phyloP scores from a whole-genome alignment of 192 early-diverging fungal species.

The Thoreauomyces humboldtii region DNA sequence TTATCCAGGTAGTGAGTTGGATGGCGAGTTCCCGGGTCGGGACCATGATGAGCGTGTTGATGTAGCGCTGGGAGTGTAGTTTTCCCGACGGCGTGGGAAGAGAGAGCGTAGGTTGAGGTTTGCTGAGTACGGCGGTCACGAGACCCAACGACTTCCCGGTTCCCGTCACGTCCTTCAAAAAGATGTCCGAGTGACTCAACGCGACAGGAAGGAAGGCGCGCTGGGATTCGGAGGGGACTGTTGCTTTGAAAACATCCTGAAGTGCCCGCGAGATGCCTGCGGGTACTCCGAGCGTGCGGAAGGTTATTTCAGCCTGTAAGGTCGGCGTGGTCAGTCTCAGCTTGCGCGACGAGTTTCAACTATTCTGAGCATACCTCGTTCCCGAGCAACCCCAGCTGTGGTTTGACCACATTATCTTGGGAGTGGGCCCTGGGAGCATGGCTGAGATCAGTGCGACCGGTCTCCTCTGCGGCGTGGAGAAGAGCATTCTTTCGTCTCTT shows the following conservation, averaged over 20 bases:
- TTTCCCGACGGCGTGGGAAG: not conserved
- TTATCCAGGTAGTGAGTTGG: slow-evolving; percentile 31
- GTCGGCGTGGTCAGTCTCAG: too few species aligned
- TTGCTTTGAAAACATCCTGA: slow-evolving; percentile 9
- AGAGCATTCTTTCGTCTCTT: too few species aligned
- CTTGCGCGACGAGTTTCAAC: too few species aligned
- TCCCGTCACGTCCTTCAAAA: slow-evolving; percentile 46
- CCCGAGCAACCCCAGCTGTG: too few species aligned
- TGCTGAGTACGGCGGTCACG: slow-evolving; percentile 35
- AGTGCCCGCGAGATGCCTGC: not conserved
- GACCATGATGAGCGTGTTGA: slow-evolving; percentile 35
- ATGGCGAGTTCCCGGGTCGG: slow-evolving; percentile 48
- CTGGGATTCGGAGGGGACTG: slow-evolving; percentile 22
- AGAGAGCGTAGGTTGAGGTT: slow-evolving; percentile 9
- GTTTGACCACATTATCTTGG: too few species aligned
- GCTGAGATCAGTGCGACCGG: too few species aligned
- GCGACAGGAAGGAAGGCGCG: slow-evolving; percentile 36
- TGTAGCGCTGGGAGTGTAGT: slow-evolving; percentile 26
- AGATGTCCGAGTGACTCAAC: slow-evolving; percentile 34
- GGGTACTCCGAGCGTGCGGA: slow-evolving; percentile 15
- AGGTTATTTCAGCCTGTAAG: slow-evolving; percentile 2
- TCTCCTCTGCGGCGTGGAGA: too few species aligned
- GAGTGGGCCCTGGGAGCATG: too few species aligned
- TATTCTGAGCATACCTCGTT: too few species aligned
- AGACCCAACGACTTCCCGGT: slow-evolving; percentile 48